Percentiles rank a stretch among this genome's conserved stretches.
These are phyloP conservation scores for Colletotrichum neosansevieriae DNA, from an alignment of 2,329 filamentous ascomycete species.

Conservation along the genomic window DNA sequence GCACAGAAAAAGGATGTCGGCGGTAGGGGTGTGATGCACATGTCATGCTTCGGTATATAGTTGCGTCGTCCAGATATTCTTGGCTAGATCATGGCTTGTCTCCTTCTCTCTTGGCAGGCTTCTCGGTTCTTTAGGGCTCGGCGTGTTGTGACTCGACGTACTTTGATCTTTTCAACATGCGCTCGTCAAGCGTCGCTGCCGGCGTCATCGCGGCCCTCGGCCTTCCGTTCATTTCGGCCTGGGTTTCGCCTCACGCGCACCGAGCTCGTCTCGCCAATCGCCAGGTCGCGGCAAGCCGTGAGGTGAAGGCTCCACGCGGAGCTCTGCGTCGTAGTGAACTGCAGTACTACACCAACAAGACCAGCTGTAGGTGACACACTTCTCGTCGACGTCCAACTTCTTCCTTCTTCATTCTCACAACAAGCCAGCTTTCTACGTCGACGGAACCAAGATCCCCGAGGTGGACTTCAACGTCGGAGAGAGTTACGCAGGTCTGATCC, in stretches of 20 bases:
- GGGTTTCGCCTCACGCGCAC: constrained; percentile 5
- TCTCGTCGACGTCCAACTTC: accelerated
- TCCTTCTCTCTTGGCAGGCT: constrained; percentile 1
- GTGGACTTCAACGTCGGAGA: constrained; percentile 77
- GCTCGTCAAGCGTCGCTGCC: not conserved
- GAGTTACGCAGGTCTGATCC: constrained; percentile 71
- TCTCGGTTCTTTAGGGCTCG: constrained; percentile 2
- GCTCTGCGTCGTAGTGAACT: not conserved
- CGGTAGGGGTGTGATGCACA: not conserved
- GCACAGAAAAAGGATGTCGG: not conserved
- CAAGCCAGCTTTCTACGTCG: constrained; percentile 68
- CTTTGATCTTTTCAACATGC: not conserved
- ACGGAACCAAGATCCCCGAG: constrained; percentile 74
- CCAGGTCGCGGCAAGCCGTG: not conserved
- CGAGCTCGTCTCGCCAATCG: constrained; percentile 8
- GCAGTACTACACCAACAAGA: constrained; percentile 31
- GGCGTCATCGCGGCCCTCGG: constrained; percentile 1
- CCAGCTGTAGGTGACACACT: constrained; percentile 10
- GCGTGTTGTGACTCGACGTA: not conserved
- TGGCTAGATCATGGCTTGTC: not conserved
- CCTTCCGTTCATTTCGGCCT: constrained; percentile 11
- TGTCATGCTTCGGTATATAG: constrained; percentile 6
- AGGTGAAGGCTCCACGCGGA: constrained; percentile 1
- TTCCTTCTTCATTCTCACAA: not conserved
- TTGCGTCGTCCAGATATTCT: not conserved